Percentiles rank a stretch among this genome's conserved stretches.
phyloP scores from a whole-genome alignment of 768 basidiomycete species.

The Pleurotus djamor region DNA sequence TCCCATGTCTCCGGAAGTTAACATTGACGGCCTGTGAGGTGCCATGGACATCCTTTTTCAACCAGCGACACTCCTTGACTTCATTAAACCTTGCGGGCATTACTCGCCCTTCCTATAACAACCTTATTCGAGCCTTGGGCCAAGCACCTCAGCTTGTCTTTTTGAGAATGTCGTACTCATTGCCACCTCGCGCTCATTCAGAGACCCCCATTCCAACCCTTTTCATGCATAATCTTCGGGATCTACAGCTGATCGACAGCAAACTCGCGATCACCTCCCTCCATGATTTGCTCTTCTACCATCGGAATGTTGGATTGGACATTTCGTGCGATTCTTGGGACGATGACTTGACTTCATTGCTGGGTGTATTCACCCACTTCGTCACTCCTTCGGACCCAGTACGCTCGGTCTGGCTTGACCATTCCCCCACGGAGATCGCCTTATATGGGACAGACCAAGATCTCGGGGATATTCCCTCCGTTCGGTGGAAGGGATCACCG shows the following conservation, averaged over 20 bases:
- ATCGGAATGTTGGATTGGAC: not conserved
- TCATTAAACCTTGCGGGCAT: not conserved
- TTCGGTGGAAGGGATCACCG: not conserved
- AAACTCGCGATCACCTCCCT: not conserved
- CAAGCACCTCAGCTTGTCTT: not conserved
- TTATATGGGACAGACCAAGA: not conserved
- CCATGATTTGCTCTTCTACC: not conserved
- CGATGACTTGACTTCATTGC: not conserved
- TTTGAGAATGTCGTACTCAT: not conserved
- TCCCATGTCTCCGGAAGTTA: not conserved
- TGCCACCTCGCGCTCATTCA: not conserved
- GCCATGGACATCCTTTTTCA: not conserved
- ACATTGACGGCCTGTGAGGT: not conserved
- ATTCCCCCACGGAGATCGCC: not conserved
- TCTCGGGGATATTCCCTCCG: not conserved
- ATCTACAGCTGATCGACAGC: not conserved
- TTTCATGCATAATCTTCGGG: not conserved
- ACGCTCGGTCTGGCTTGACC: not conserved
- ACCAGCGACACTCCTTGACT: not conserved
- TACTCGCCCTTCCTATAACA: not conserved
- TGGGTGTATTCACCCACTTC: not conserved
- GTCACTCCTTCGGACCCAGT: not conserved
- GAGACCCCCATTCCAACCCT: not conserved
- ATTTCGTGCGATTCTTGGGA: not conserved
- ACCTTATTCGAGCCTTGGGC: not conserved